These are phyloP conservation scores for Melampsora larici-populina DNA, from an alignment of 1,284 basidiomycete species.

Conservation along the genomic window DNA sequence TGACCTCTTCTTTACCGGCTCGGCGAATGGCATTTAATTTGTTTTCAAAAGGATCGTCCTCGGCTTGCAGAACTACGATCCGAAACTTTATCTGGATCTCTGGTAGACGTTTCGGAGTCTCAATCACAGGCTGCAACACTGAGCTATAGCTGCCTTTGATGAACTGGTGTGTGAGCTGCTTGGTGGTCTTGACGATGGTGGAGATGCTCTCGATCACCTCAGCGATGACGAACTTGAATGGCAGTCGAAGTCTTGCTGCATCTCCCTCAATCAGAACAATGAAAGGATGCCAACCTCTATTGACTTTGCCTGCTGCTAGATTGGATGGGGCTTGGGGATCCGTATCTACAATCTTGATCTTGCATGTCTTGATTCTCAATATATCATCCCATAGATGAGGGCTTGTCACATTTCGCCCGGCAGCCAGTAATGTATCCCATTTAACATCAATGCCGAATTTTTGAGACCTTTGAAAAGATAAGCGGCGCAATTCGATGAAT, in stretches of 20 bases:
- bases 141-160: constrained; percentile 51
- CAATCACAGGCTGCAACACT: constrained; percentile 49
- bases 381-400: constrained; percentile 73
- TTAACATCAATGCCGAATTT: constrained; percentile 48
- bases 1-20: constrained; percentile 71
- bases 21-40: constrained; percentile 74
- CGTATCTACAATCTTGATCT: constrained; percentile 55
- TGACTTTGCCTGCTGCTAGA: constrained; percentile 44
- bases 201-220: constrained; percentile 53
- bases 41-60: constrained; percentile 82
- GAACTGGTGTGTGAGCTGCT: constrained; percentile 56
- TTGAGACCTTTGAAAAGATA: constrained; percentile 45
- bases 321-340: constrained; percentile 14
- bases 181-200: constrained; percentile 56
- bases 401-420: constrained; percentile 56
- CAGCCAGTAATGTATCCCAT: constrained; percentile 55
- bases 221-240: constrained; percentile 69
- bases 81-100: constrained; percentile 61
- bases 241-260: constrained; percentile 70
- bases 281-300: constrained; percentile 50
- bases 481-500: constrained; percentile 35
- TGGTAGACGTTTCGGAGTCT: constrained; percentile 58
- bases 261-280: constrained; percentile 61
- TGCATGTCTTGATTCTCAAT: constrained; percentile 64
- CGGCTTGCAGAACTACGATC: constrained; percentile 69